phyloP scores from a whole-genome alignment of 345 rosid species.

The Rhodomyrtus tomentosa region DNA sequence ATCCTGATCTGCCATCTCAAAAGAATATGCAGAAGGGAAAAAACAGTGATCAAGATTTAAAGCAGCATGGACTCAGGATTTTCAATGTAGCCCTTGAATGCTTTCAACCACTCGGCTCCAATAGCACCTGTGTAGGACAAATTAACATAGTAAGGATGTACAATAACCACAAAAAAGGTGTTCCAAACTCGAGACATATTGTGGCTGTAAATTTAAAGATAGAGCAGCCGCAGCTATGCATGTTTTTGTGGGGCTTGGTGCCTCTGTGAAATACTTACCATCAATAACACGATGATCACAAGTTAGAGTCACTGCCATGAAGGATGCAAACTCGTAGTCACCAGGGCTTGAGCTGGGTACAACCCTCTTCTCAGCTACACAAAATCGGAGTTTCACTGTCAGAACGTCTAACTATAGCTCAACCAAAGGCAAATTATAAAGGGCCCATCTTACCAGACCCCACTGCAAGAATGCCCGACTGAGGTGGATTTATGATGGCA shows the following conservation, averaged over 20 bases:
- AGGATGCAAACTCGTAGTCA: constrained; percentile 62
- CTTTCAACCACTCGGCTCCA: constrained; percentile 97
- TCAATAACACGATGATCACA: constrained; percentile 99
- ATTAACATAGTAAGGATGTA: background rate
- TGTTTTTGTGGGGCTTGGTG: background rate
- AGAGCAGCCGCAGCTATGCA: background rate
- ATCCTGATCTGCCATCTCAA: background rate
- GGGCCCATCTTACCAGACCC: constrained; percentile 56
- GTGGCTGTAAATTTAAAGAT: background rate
- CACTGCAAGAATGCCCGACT: constrained; percentile 87
- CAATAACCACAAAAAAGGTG: background rate
- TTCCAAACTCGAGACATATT: background rate
- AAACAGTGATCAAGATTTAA: constrained; percentile 8
- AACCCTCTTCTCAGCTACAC: constrained; percentile 87
- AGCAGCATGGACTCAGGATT: constrained; percentile 94
- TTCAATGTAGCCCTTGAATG: constrained; percentile 86
- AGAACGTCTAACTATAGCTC: background rate
- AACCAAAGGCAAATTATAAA: background rate
- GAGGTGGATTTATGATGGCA: constrained; percentile 94
- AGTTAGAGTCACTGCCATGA: constrained; percentile 80
- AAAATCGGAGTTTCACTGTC: background rate
- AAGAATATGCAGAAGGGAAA: background rate
- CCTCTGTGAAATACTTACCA: constrained; percentile 24
- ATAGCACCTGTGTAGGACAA: constrained; percentile 47
- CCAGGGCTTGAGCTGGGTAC: constrained; percentile 56